Conservation (phyloP, 2,329 filamentous ascomycete species). For the Alternaria novae-zelandiae region DNA sequence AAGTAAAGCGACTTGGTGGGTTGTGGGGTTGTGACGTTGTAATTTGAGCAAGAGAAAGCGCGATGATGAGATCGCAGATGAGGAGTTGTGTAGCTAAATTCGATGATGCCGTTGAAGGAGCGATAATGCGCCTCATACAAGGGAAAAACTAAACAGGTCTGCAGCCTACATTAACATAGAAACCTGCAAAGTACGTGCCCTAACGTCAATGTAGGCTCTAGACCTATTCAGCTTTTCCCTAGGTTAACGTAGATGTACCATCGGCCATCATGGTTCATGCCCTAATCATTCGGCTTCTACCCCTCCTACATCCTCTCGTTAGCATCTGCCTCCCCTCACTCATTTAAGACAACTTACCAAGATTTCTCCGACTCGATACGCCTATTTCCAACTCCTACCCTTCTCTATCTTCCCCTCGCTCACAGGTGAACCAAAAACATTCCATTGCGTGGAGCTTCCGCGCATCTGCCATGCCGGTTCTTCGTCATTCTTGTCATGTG, state of each 20-base stretch:
- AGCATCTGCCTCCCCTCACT: not conserved
- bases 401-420: not conserved
- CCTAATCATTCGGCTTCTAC: not conserved
- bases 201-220: no score
- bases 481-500: not conserved
- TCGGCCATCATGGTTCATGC: conserved; percentile 4
- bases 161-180: no score
- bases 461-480: not conserved
- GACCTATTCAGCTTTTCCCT: no score
- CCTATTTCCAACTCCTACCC: not conserved
- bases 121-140: no score
- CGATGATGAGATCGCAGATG: not conserved
- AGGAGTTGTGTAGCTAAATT: not conserved
- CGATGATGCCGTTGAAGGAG: not conserved
- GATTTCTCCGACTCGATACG: not conserved
- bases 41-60: not conserved
- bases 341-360: no score
- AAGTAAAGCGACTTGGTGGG: not conserved
- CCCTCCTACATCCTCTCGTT: not conserved
- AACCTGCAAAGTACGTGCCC: no score
- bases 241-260: no score
- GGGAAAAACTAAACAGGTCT: no score
- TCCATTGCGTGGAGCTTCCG: not conserved
- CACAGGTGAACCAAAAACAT: not conserved
- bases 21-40: not conserved